These are phyloP conservation scores for Dictyostelium brefeldianum DNA, from an alignment of 78 protist species.

Conservation along the genomic window DNA sequence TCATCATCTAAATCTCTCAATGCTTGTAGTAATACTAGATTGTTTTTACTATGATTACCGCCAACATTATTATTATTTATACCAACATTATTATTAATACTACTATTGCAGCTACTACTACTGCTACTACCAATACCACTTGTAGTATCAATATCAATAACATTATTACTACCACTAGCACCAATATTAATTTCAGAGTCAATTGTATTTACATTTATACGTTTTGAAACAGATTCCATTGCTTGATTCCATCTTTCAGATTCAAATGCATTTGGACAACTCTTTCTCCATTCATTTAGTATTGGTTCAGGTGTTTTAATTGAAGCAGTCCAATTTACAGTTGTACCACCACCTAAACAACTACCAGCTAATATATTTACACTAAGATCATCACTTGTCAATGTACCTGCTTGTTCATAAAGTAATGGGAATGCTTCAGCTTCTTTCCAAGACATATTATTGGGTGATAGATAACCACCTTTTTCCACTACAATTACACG, in stretches of 20 bases:
- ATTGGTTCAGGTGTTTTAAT: constrained; percentile 59
- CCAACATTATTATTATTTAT: too few relatives aligned
- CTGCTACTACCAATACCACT: too few relatives aligned
- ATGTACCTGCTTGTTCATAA: constrained; percentile 69
- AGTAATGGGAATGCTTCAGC: constrained; percentile 37
- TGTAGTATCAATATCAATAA: neutral
- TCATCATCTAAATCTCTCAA: constrained; percentile 17
- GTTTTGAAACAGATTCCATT: neutral
- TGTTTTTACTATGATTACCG: neutral
- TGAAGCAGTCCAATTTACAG: constrained; percentile 79
- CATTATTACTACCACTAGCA: too few relatives aligned
- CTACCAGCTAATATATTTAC: constrained; percentile 67
- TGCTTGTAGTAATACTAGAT: neutral
- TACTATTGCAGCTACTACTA: neutral
- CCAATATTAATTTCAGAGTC: neutral
- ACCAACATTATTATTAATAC: too few relatives aligned
- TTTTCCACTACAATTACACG: constrained; percentile 71
- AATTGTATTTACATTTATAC: constrained; percentile 57
- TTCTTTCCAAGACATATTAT: constrained; percentile 70
- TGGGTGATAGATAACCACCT: constrained; percentile 32
- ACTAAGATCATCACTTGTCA: constrained; percentile 46
- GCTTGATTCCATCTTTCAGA: constrained; percentile 17
- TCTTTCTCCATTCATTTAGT: constrained; percentile 49
- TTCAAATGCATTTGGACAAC: constrained; percentile 35
- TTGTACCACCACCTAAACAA: constrained; percentile 81